Percentiles rank a stretch among this genome's conserved stretches.
Evolutionary conservation across 306 rosid genomes (phyloP).

Genomic region (Oemleria cerasiformis): DNA sequence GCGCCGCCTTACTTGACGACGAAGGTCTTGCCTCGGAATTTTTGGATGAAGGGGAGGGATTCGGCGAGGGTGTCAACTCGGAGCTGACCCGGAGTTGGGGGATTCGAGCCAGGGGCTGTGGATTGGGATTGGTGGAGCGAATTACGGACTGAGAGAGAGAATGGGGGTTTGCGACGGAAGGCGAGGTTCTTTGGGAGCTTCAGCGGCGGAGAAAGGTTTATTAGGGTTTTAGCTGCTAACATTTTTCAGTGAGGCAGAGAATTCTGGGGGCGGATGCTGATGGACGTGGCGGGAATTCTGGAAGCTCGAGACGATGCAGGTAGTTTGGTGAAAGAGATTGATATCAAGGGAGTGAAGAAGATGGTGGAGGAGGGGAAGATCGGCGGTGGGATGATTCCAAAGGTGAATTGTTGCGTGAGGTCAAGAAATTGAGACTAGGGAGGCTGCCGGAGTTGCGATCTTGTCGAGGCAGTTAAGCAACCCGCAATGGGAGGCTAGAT

Average conservation of each 20-base stretch:
- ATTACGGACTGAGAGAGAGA: constrained; percentile 27
- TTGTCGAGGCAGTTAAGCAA: too few species aligned
- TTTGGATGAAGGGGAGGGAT: constrained; percentile 92
- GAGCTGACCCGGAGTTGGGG: constrained; percentile 52
- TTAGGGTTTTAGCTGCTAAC: constrained; percentile 50
- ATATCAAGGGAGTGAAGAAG: constrained; percentile 68
- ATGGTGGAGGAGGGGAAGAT: constrained; percentile 68
- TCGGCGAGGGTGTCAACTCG: constrained; percentile 91
- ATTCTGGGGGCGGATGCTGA: constrained; percentile 88
- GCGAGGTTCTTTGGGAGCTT: neutral
- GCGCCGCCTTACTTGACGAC: constrained; percentile 96
- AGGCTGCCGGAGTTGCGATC: too few species aligned
- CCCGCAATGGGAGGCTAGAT: too few species aligned
- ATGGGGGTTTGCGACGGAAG: constrained; percentile 11
- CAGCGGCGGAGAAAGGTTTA: constrained; percentile 25
- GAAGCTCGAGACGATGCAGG: constrained; percentile 50
- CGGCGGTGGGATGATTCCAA: constrained; percentile 94
- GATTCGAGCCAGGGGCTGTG: constrained; percentile 2
- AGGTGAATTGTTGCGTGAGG: constrained; percentile 75
- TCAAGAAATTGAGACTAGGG: too few species aligned
- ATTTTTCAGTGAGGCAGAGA: constrained; percentile 35
- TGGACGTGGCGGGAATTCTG: constrained; percentile 83
- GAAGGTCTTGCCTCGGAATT: constrained; percentile 85
- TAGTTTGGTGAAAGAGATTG: constrained; percentile 70
- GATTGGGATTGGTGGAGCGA: constrained; percentile 14